phyloP scores from a whole-genome alignment of 2,329 filamentous ascomycete species.

The Pyricularia grisea region DNA sequence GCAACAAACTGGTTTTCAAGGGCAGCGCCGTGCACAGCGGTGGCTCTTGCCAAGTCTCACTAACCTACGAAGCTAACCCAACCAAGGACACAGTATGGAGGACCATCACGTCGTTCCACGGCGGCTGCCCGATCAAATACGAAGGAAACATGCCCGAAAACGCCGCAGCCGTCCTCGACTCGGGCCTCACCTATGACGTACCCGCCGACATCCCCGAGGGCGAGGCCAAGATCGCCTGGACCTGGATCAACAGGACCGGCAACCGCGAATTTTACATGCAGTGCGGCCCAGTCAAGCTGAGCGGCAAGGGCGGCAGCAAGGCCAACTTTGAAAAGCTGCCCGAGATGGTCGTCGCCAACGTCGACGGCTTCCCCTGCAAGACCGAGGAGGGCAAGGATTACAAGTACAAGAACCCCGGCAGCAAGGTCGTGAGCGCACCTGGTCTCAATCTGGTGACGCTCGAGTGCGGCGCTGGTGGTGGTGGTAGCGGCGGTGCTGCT shows the following conservation, averaged over 20 bases:
- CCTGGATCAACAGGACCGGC: conserved; percentile 88
- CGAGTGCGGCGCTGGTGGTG: neutral
- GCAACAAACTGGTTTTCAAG: conserved; percentile 51
- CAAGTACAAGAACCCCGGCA: conserved; percentile 58
- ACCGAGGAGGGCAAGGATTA: conserved; percentile 47
- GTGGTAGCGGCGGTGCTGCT: neutral
- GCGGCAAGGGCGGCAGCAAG: conserved; percentile 31
- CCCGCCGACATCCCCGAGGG: conserved; percentile 65
- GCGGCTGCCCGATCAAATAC: conserved; percentile 64
- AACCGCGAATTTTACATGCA: conserved; percentile 99
- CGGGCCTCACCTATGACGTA: conserved; percentile 52
- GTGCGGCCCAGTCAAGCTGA: conserved; percentile 68
- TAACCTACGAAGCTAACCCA: conserved; percentile 69
- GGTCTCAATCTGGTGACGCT: neutral
- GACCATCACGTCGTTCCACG: conserved; percentile 80
- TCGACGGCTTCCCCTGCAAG: conserved; percentile 40
- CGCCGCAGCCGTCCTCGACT: conserved; percentile 41
- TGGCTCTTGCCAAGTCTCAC: conserved; percentile 80
- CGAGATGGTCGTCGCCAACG: conserved; percentile 67
- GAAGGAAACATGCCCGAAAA: conserved; percentile 47
- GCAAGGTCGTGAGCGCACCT: conserved; percentile 8
- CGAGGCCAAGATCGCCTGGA: conserved; percentile 78
- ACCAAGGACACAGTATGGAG: conserved; percentile 65
- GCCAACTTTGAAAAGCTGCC: conserved; percentile 55
- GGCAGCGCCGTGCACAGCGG: conserved; percentile 79